Percentiles rank a stretch among this genome's conserved stretches.
Evolutionary conservation across 164 flowering plant species (phyloP).

Genomic region (Stephania yunnanensis): DNA sequence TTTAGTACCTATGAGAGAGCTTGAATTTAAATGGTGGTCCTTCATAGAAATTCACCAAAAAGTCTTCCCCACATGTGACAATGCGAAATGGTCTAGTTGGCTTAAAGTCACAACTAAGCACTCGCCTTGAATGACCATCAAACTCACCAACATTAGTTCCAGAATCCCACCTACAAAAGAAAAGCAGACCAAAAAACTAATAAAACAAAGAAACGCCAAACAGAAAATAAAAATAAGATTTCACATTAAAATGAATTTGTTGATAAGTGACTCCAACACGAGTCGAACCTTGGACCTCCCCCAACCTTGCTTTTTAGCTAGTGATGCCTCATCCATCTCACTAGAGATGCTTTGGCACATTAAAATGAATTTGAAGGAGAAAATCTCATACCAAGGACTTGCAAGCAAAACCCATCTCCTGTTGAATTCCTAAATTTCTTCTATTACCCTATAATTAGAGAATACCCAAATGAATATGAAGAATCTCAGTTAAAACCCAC

Average conservation of each 20-base stretch:
- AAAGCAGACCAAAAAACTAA: neutral
- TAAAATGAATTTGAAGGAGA: neutral
- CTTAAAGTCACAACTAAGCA: conserved; percentile 88
- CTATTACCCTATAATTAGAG: neutral
- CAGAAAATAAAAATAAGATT: neutral
- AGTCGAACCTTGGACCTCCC: no score
- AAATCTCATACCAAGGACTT: neutral
- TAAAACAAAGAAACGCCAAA: neutral
- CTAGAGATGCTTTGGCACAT: no score
- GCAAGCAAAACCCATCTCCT: neutral
- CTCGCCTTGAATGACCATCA: conserved; percentile 94
- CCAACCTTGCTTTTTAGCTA: no score
- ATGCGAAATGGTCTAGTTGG: conserved; percentile 95
- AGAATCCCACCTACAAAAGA: conserved; percentile 85
- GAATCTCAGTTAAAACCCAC: neutral
- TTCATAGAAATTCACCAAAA: conserved; percentile 90
- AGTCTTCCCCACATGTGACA: conserved; percentile 96
- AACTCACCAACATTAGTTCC: conserved; percentile 93
- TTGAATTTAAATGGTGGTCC: conserved; percentile 99
- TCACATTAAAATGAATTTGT: neutral
- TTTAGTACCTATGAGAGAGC: conserved; percentile 70
- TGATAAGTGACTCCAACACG: neutral
- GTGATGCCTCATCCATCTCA: no score
- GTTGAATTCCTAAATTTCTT: neutral
- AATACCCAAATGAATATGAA: neutral